phyloP scores from a whole-genome alignment of 306 rosid species.

The Cucumis sativus region DNA sequence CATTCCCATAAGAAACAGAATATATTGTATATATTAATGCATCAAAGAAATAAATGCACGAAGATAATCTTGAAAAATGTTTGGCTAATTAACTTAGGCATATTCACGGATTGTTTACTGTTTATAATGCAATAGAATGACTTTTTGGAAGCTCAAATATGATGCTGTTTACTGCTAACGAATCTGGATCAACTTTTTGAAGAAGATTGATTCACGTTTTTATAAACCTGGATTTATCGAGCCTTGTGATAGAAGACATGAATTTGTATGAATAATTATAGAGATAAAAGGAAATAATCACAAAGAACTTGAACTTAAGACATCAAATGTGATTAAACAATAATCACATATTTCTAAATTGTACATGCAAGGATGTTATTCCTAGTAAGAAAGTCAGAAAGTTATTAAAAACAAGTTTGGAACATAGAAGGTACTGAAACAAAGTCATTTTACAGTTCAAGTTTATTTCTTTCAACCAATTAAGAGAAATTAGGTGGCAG shows the following conservation, averaged over 20 bases:
- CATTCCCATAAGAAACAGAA: constrained; percentile 13
- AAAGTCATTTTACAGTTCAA: not conserved
- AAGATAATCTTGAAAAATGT: not conserved
- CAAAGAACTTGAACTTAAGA: not conserved
- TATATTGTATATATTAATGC: not conserved
- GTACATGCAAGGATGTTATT: not conserved
- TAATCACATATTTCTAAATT: not conserved
- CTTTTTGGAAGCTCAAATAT: not conserved
- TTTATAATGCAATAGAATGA: not conserved
- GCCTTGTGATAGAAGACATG: not conserved
- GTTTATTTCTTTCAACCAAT: not conserved
- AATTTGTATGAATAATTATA: not conserved
- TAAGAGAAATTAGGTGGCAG: not conserved
- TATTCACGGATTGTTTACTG: not conserved
- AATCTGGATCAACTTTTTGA: not conserved
- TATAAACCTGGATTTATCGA: not conserved
- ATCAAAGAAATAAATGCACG: not conserved
- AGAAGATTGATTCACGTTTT: not conserved
- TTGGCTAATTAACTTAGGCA: not conserved
- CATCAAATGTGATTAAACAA: not conserved
- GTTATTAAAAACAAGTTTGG: not conserved
- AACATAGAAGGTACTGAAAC: not conserved
- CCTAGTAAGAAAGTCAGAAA: not conserved
- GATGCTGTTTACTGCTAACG: not conserved
- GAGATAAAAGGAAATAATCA: not conserved